Base-by-base conservation (phyloP, 768 basidiomycete genomes). In the Amanita pallidorosea region DNA sequence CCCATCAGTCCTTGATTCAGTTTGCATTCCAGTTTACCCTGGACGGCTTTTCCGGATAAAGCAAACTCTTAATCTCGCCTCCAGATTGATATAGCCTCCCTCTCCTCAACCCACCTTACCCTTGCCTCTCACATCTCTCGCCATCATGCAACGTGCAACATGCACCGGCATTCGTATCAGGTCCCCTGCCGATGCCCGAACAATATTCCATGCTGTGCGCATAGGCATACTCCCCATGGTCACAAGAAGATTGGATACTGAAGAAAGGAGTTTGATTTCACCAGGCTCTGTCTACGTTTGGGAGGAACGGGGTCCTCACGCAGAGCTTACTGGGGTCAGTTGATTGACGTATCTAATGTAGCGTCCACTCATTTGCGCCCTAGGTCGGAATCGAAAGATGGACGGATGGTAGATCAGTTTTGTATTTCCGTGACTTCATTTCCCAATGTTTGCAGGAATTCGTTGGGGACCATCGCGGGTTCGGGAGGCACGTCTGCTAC, bases 391-490 rank as follows among this genome's bases (percentile, higher is more conserved):
- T 88, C 34, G 85, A 87, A 65, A 72, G 86, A 50, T 88, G 86
- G 86, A 88, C 86, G 17, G 86, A 88, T 58, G 85, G 81, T 66
- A 57, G 59, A 70, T 53, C 42, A 34, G n/a, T 18, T 45, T 11
- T 22, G 34, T 48, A 29, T 25, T n/a, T 43, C 47, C n/a, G 52
- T 38, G 34, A 8, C 17, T 20, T n/a, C 23, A 22, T 52, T 25
- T 43, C 47, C 47, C 25, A 29, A 15, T 17, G 34, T 49, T 17
- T 41, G 25, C 54, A 78, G 76, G 76, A 49, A 76, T 78, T 57
- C 71, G 85, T 52, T 90, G 87, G 87, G 87, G 87, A 2, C 85
- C 86, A 29, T 86, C 85, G 44, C 72, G 85, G 61, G 85, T 87
- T 42, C 74, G 83, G 66, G 84, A 87, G 65, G 86, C 85, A 62